Evolutionary conservation across 2,329 filamentous ascomycete species (phyloP).

Genomic region (Aspergillus bombycis): DNA sequence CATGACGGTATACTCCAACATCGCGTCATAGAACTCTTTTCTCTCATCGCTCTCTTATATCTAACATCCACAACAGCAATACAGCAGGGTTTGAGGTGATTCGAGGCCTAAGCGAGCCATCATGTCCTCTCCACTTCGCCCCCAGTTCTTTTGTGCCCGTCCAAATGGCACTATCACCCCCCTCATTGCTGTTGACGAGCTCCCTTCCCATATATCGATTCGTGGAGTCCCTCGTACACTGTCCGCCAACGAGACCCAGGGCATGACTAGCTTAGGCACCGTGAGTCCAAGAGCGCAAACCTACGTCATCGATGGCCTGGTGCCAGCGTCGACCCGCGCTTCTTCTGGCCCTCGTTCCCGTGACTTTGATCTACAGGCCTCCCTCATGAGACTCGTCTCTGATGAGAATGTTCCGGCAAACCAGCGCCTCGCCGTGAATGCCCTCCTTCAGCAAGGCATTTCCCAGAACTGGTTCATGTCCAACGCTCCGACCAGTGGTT

Average conservation of each 20-base stretch:
- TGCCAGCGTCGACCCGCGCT: constrained; percentile 8
- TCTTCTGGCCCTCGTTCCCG: constrained; percentile 13
- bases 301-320: constrained; percentile 38
- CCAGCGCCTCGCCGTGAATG: constrained; percentile 27
- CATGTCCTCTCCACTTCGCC: constrained; percentile 34
- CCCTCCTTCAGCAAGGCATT: constrained; percentile 24
- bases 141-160: constrained; percentile 48
- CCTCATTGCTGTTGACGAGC: constrained; percentile 50
- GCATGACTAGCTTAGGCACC: constrained; percentile 48
- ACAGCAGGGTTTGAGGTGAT: neutral
- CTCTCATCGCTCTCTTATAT: neutral
- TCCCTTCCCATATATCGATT: constrained; percentile 43
- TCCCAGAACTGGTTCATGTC: constrained; percentile 22
- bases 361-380: constrained; percentile 23
- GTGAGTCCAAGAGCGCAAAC: constrained; percentile 33
- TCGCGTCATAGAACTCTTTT: neutral
- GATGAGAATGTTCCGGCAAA: constrained; percentile 24
- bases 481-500: constrained; percentile 16
- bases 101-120: neutral
- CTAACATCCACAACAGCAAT: neutral
- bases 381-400: constrained; percentile 24
- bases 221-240: constrained; percentile 42
- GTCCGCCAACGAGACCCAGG: constrained; percentile 40
- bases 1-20: constrained; percentile 3
- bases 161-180: constrained; percentile 45